These are phyloP conservation scores for Epicoccum nigrum DNA, from an alignment of 2,329 filamentous ascomycete species.

Conservation along the genomic window DNA sequence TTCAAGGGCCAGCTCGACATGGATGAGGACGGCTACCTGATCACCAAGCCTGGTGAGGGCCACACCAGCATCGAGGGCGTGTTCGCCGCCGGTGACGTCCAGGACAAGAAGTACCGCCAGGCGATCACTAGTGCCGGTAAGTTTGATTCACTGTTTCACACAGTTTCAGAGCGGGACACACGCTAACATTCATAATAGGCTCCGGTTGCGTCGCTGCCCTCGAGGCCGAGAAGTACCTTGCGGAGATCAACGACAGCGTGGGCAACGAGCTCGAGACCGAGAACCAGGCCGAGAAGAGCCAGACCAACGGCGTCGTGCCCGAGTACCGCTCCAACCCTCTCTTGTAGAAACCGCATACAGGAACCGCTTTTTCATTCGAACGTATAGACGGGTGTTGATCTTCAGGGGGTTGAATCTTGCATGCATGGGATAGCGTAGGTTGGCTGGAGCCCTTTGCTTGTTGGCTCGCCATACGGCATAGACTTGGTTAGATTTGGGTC, in stretches of 20 bases:
- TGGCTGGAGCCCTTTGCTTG: slow-evolving; percentile 26
- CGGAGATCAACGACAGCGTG: slow-evolving; percentile 70
- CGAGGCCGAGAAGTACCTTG: slow-evolving; percentile 91
- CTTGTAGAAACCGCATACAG: slow-evolving; percentile 56
- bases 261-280: slow-evolving; percentile 55
- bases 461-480: slow-evolving; percentile 27
- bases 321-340: slow-evolving; percentile 70
- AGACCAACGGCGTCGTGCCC: slow-evolving; percentile 61
- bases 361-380: slow-evolving; percentile 5
- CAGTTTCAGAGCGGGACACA: not conserved
- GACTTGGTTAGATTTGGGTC: slow-evolving; percentile 24
- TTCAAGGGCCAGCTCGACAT: slow-evolving; percentile 90
- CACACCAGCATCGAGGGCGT: slow-evolving; percentile 89
- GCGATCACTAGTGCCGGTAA: slow-evolving; percentile 95
- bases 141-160: slow-evolving; percentile 43
- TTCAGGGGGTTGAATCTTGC: slow-evolving; percentile 11
- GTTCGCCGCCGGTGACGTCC: slow-evolving; percentile 95
- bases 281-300: slow-evolving; percentile 57
- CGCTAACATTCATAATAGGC: slow-evolving; percentile 58
- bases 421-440: slow-evolving; percentile 19
- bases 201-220: slow-evolving; percentile 95
- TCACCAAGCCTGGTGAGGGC: slow-evolving; percentile 87
- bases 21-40: slow-evolving; percentile 88
- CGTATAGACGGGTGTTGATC: slow-evolving; percentile 9
- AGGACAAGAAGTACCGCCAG: slow-evolving; percentile 98